Conservation (phyloP, 495 filamentous ascomycete genomes). For the Halenospora varia region DNA sequence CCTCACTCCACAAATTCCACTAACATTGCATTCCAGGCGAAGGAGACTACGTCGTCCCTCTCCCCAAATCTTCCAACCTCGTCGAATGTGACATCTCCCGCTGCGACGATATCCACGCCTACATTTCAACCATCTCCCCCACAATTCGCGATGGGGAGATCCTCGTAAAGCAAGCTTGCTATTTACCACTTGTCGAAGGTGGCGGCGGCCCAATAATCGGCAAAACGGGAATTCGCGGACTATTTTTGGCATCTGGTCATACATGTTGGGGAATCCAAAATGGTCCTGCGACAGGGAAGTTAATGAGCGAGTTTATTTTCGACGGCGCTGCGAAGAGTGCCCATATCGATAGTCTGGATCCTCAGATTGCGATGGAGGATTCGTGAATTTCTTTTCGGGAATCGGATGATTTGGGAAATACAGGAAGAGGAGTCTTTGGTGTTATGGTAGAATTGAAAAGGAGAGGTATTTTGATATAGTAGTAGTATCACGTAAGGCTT, state of each 20-base stretch:
- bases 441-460: no score
- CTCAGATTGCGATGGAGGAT: constrained; percentile 35
- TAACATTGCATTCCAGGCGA: constrained; percentile 50
- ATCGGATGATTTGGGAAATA: no score
- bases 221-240: constrained; percentile 64
- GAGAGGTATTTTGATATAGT: no score
- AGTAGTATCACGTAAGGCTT: no score
- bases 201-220: constrained; percentile 74
- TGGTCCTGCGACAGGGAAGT: constrained; percentile 82
- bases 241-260: constrained; percentile 86
- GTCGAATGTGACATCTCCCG: constrained; percentile 72
- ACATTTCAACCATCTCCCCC: constrained; percentile 73
- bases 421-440: no score
- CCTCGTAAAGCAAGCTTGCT: constrained; percentile 84
- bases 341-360: constrained; percentile 66
- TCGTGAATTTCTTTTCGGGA: no score
- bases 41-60: constrained; percentile 69
- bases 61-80: constrained; percentile 71
- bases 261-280: constrained; percentile 99
- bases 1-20: not conserved
- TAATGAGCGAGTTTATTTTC: constrained; percentile 82
- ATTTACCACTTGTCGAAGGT: constrained; percentile 70
- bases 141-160: constrained; percentile 73
- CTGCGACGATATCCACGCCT: constrained; percentile 85
- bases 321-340: constrained; percentile 77